These are phyloP conservation scores for Nakazawaea ernobii DNA, from an alignment of 805 yeast species.

Conservation along the genomic window DNA sequence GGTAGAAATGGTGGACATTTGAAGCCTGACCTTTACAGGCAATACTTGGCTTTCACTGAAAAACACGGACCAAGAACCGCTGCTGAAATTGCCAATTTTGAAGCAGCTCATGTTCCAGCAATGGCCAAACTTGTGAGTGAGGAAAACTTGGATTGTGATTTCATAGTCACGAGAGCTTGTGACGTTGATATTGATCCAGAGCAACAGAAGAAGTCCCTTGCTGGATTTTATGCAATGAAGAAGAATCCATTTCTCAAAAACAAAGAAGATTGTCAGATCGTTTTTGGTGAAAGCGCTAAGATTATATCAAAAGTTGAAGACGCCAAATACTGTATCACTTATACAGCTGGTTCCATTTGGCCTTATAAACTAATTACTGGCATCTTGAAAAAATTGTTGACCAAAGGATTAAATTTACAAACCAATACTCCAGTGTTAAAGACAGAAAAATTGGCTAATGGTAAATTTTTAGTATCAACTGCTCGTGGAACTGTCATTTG, in stretches of 20 bases:
- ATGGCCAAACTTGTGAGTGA: slow-evolving; percentile 24
- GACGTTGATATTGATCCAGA: slow-evolving; percentile 19
- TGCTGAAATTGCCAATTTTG: slow-evolving; percentile 29
- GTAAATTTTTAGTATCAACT: slow-evolving; percentile 27
- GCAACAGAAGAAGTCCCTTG: slow-evolving; percentile 14
- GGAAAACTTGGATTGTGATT: slow-evolving; percentile 24
- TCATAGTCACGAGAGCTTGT: slow-evolving; percentile 24
- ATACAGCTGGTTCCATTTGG: slow-evolving; percentile 39
- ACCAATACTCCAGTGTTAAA: slow-evolving; percentile 33
- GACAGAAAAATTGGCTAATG: slow-evolving; percentile 20
- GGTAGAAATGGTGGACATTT: slow-evolving; percentile 42
- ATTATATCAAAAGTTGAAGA: slow-evolving; percentile 23
- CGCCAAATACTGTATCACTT: slow-evolving; percentile 26
- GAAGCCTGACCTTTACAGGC: slow-evolving; percentile 27
- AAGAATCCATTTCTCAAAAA: slow-evolving; percentile 24
- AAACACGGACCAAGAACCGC: slow-evolving; percentile 19
- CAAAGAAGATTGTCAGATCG: slow-evolving; percentile 26
- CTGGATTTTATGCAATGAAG: slow-evolving; percentile 17
- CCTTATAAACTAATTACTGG: slow-evolving; percentile 35
- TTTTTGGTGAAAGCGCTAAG: slow-evolving; percentile 25
- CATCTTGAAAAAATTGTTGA: slow-evolving; percentile 25
- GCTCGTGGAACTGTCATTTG: slow-evolving; percentile 25
- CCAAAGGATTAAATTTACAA: slow-evolving; percentile 33
- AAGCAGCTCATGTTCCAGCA: slow-evolving; percentile 24
- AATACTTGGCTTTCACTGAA: slow-evolving; percentile 1